These are phyloP conservation scores for Dactylellina cionopaga DNA, from an alignment of 2,329 filamentous ascomycete species.

Conservation along the genomic window DNA sequence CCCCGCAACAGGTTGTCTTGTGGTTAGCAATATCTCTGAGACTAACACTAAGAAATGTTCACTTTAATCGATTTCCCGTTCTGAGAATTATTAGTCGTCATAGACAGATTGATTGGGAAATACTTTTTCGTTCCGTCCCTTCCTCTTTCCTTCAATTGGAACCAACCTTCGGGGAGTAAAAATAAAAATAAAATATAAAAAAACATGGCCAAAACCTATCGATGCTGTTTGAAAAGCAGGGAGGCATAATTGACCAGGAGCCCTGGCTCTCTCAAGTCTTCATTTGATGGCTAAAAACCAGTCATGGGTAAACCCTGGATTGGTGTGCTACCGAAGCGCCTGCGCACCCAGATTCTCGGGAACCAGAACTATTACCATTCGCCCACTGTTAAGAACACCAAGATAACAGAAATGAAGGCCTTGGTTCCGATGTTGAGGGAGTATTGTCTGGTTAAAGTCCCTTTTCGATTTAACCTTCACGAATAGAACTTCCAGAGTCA, in stretches of 20 bases:
- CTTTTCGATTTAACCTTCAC: slow-evolving; percentile 24
- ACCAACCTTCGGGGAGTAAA: slow-evolving; percentile 42
- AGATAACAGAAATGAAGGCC: slow-evolving; percentile 24
- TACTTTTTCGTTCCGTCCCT: not conserved
- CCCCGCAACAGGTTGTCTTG: slow-evolving; percentile 7
- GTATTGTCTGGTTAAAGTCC: not conserved
- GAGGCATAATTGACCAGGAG: slow-evolving; percentile 23
- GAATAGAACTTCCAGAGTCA: slow-evolving; percentile 23
- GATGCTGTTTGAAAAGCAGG: slow-evolving; percentile 27
- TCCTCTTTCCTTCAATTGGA: not conserved
- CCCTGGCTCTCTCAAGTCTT: slow-evolving; percentile 18
- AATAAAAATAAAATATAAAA: slow-evolving; percentile 6
- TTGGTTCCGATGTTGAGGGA: slow-evolving; percentile 35
- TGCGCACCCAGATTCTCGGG: slow-evolving; percentile 50
- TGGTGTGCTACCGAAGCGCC: slow-evolving; percentile 52
- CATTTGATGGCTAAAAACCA: slow-evolving; percentile 53
- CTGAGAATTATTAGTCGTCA: not conserved
- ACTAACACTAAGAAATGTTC: not conserved
- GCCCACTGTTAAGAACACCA: slow-evolving; percentile 18
- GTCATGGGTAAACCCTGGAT: slow-evolving; percentile 47
- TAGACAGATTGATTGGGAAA: not conserved
- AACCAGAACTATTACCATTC: slow-evolving; percentile 43
- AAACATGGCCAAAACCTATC: slow-evolving; percentile 34
- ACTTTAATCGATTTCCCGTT: not conserved
- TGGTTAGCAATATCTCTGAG: slow-evolving; percentile 27